phyloP scores from a whole-genome alignment of 306 rosid genomes.

The Phaseolus lunatus region DNA sequence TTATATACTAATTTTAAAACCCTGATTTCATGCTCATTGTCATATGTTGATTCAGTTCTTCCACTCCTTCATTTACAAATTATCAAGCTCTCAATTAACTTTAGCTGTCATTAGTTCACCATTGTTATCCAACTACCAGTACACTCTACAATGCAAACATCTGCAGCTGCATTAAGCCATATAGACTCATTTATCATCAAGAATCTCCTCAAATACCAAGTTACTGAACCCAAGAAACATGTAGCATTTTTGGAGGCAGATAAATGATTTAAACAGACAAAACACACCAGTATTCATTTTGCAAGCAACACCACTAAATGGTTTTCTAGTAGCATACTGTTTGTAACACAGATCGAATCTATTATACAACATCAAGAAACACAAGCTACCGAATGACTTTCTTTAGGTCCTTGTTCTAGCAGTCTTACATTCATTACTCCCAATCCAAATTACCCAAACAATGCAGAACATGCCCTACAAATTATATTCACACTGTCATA shows the following conservation, averaged over 20 bases:
- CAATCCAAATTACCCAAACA: too few relatives aligned
- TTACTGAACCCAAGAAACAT: neutral
- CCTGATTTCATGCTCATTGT: neutral
- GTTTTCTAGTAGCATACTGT: neutral
- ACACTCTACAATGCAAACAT: neutral
- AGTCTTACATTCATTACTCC: neutral
- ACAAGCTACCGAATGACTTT: slow-evolving; percentile 11
- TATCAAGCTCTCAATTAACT: neutral
- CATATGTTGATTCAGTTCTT: neutral
- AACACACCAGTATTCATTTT: neutral
- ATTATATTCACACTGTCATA: neutral
- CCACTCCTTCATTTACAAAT: neutral
- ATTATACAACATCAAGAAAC: neutral
- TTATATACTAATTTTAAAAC: neutral
- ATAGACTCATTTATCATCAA: neutral
- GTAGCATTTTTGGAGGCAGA: neutral
- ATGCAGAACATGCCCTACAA: neutral
- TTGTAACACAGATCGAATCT: neutral
- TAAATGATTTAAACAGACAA: neutral
- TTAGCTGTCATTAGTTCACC: neutral
- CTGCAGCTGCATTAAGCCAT: neutral
- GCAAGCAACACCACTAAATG: neutral
- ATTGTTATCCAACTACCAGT: neutral
- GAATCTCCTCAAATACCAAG: neutral
- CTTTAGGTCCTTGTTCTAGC: neutral